Evolutionary conservation across 2,329 filamentous ascomycete species (phyloP).

Genomic region (Aspergillus sergii): DNA sequence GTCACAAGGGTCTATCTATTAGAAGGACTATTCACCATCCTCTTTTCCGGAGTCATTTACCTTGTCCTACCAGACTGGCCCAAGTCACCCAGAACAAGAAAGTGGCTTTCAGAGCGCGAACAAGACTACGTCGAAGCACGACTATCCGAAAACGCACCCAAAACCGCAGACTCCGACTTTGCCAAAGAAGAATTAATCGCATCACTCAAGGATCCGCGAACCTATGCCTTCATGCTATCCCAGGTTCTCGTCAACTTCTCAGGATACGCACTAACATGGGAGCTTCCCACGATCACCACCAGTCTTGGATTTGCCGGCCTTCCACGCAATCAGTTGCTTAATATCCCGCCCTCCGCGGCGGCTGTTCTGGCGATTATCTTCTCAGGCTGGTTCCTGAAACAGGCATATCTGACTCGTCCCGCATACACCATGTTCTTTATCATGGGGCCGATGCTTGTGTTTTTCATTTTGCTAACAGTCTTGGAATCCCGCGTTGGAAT

Average conservation of each 20-base stretch:
- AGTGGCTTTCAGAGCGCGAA: conserved; percentile 18
- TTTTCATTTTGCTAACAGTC: conserved; percentile 13
- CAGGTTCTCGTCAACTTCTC: conserved; percentile 18
- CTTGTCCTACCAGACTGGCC: conserved; percentile 18
- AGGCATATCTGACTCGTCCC: conserved; percentile 14
- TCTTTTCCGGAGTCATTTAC: conserved; percentile 14
- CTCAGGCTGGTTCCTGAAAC: conserved; percentile 16
- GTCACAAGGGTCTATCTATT: conserved; percentile 15
- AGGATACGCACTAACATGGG: conserved; percentile 17
- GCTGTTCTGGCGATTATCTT: conserved; percentile 16
- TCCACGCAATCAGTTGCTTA: conserved; percentile 18
- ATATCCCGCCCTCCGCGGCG: conserved; percentile 13
- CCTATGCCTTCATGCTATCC: conserved; percentile 18
- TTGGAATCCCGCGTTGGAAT: conserved; percentile 11
- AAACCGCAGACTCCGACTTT: conserved; percentile 12
- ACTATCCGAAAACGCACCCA: conserved; percentile 16
- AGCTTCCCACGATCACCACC: conserved; percentile 18
- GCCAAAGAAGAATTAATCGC: conserved; percentile 12
- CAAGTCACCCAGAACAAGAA: conserved; percentile 7
- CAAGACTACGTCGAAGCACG: conserved; percentile 17
- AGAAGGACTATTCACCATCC: conserved; percentile 18
- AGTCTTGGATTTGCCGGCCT: conserved; percentile 17
- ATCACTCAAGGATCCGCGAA: conserved; percentile 13
- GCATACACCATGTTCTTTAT: conserved; percentile 14
- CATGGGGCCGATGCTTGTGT: conserved; percentile 16